Conservation (phyloP, 495 filamentous ascomycete genomes). For the Hyaloscypha hepaticicola region DNA sequence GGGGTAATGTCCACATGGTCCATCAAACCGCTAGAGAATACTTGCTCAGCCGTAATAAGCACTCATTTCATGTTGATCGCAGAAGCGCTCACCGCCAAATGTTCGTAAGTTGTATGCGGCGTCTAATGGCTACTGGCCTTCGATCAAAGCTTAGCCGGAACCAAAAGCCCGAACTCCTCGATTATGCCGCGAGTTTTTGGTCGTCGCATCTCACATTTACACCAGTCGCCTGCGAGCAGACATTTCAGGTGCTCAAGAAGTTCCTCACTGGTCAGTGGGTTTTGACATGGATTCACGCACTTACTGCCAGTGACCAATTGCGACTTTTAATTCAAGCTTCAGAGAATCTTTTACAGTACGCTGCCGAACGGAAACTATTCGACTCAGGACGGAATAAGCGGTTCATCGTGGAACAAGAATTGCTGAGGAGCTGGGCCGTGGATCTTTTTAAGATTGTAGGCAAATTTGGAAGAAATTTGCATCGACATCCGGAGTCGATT, state of each 20-base stretch:
- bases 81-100: neutral
- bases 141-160: too few species aligned
- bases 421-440: neutral
- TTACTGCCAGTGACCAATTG: neutral
- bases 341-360: neutral
- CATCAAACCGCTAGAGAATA: neutral
- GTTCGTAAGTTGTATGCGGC: neutral
- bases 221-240: neutral
- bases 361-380: neutral
- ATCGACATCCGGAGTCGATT: neutral
- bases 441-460: neutral
- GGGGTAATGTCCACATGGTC: neutral
- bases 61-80: neutral
- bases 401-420: neutral
- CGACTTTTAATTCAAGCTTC: neutral
- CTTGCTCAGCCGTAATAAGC: neutral
- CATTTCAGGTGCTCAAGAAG: neutral
- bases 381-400: neutral
- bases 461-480: neutral
- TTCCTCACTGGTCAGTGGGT: neutral
- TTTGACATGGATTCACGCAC: neutral
- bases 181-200: slow-evolving; percentile 9
- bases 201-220: neutral
- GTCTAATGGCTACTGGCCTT: neutral
- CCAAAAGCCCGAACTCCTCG: neutral